Base-by-base conservation (phyloP, 495 filamentous ascomycete species). In the Penicillium pancosmium region DNA sequence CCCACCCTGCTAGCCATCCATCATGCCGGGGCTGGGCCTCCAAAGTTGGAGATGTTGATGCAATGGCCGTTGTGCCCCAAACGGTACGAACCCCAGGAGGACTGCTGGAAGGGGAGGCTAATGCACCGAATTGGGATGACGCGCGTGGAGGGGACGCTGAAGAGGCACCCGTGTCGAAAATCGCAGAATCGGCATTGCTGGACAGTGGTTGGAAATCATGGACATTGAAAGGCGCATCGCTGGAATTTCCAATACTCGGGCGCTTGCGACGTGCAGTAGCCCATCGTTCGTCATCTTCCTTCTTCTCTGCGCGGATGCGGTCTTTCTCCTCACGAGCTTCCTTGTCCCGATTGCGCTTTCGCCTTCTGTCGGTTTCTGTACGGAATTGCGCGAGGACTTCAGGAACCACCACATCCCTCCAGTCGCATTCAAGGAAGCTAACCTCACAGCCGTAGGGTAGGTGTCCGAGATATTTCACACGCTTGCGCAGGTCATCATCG, bases 371-470 rank as follows among this genome's bases (percentile, higher is more conserved):
- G 41, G 92, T 90, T 64, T 97, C 92, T 2, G 77, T 68, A 18
- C 79, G 78, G 74, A 97, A 98, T 2, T 78, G 76, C 16, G 83
- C 84, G 15, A 98, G 76, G 10, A 93, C 80, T 48, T 93, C 91
- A 2, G 86, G 80, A 6, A 83, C 75, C 16, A 98, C 91, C 15
- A 92, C 85, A 62, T 96, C 94, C 1, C 91, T 91, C 94, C 94
- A 98, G 69, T 98, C 92, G 64, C 94, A 98, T 72, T 98, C 94
- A 0, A 98, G 76, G 65, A 98, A 98, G 62, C 82, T 90, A 41
- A 98, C 91, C 59, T 97, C 91, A 72, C 93, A 97, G 3, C 94
- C 94, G 54, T 92, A 85, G 0, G 94, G 94, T 13, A 98, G 82
- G 70, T 98, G 94, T 7, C 87, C 86, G 2, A 98, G 82, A 64